Conservation (phyloP, 805 yeast genomes). For the Nakazawaea siamensis region DNA sequence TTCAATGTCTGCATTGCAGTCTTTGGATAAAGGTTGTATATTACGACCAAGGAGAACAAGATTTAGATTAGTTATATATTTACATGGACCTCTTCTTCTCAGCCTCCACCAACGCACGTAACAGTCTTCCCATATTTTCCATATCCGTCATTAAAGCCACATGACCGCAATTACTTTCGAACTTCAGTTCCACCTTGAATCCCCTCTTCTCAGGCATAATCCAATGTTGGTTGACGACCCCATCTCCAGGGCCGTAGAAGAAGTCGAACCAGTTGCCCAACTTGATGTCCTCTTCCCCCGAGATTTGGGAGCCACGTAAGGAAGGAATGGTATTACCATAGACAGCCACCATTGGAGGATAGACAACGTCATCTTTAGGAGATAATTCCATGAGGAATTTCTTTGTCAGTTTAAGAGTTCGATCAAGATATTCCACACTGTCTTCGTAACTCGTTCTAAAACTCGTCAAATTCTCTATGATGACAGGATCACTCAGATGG, state of each 20-base stretch:
- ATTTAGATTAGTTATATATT: too few relatives aligned
- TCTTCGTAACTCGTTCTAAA: conserved; percentile 38
- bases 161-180: conserved; percentile 64
- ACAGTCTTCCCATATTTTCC: conserved; percentile 62
- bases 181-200: conserved; percentile 62
- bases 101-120: conserved; percentile 53
- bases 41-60: conserved; percentile 32
- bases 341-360: conserved; percentile 81
- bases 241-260: conserved; percentile 87
- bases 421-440: conserved; percentile 53
- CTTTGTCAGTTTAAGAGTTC: conserved; percentile 54
- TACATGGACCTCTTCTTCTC: conserved; percentile 26
- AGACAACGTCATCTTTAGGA: conserved; percentile 40
- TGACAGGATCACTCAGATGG: conserved; percentile 7
- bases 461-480: conserved; percentile 12
- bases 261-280: conserved; percentile 71
- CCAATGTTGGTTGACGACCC: conserved; percentile 81
- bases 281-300: conserved; percentile 50
- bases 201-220: conserved; percentile 72
- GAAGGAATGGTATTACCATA: conserved; percentile 82
- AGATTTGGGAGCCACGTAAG: conserved; percentile 70
- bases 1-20: conserved; percentile 81
- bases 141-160: conserved; percentile 73
- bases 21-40: conserved; percentile 76
- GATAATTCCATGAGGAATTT: conserved; percentile 48